phyloP scores from a whole-genome alignment of 1,284 basidiomycete species.

The Melanopsichium pennsylvanicum region DNA sequence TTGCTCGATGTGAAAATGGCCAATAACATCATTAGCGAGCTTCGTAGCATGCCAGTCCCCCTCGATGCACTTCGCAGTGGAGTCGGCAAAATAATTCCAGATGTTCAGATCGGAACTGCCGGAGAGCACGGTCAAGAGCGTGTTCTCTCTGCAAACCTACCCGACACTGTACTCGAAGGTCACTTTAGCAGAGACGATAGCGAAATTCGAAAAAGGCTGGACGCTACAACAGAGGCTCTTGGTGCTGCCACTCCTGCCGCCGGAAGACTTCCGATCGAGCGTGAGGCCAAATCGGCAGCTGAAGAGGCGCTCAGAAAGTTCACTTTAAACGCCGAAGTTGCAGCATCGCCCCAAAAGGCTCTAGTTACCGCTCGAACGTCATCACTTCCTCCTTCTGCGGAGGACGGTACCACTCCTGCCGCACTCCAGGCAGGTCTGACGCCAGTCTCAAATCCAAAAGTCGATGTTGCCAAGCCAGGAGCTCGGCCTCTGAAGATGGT shows the following conservation, averaged over 20 bases:
- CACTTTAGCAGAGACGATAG: constrained; percentile 28
- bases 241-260: background rate
- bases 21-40: constrained; percentile 56
- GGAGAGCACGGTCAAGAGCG: constrained; percentile 46
- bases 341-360: constrained; percentile 13
- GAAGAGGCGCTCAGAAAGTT: constrained; percentile 45
- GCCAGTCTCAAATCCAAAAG: background rate
- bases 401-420: background rate
- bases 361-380: constrained; percentile 27
- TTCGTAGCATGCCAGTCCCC: constrained; percentile 48
- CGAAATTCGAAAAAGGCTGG: constrained; percentile 28
- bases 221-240: constrained; percentile 10
- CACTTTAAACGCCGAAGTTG: constrained; percentile 13
- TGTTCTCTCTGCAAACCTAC: constrained; percentile 21
- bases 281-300: constrained; percentile 28
- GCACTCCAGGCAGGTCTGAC: background rate
- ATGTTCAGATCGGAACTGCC: constrained; percentile 31
- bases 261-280: constrained; percentile 10
- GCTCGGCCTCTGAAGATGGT: constrained; percentile 40
- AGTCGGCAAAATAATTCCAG: constrained; percentile 16
- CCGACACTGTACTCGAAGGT: constrained; percentile 11
- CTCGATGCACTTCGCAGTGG: constrained; percentile 25
- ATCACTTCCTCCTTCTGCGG: constrained; percentile 22
- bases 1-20: constrained; percentile 51
- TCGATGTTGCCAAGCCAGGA: background rate